A percentile compares a stretch with the other conserved stretches of the same genome.
phyloP scores from a whole-genome alignment of 352 stramenopile genomes.

The Phytophthora hybrid region DNA sequence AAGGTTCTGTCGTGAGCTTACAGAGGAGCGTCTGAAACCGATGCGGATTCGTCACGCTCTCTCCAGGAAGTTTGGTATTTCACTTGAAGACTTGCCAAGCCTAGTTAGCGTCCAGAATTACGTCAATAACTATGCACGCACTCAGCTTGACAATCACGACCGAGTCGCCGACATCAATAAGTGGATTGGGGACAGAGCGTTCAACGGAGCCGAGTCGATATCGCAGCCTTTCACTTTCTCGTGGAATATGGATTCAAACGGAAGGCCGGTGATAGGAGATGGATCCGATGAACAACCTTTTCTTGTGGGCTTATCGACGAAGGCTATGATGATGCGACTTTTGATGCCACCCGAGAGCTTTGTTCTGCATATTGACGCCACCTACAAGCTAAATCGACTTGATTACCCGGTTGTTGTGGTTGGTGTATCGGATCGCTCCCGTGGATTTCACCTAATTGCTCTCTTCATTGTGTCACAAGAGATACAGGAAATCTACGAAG shows the following conservation, averaged over 20 bases:
- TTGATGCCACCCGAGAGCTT: not conserved
- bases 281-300: slow-evolving; percentile 14
- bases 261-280: slow-evolving; percentile 1
- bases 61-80: slow-evolving; percentile 6
- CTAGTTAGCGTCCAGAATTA: slow-evolving; percentile 8
- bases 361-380: slow-evolving; percentile 4
- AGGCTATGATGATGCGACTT: too few species aligned
- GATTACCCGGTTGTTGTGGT: slow-evolving; percentile 9
- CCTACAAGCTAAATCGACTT: slow-evolving; percentile 1
- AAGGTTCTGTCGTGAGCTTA: slow-evolving; percentile 6
- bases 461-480: slow-evolving; percentile 8
- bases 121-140: slow-evolving; percentile 17
- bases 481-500: not conserved
- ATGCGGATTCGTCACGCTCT: slow-evolving; percentile 10
- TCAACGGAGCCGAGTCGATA: not conserved
- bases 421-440: not conserved
- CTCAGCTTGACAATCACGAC: slow-evolving; percentile 12
- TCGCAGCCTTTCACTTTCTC: slow-evolving; percentile 9
- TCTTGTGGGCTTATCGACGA: too few species aligned
- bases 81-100: not conserved
- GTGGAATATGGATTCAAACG: not conserved
- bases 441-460: slow-evolving; percentile 15
- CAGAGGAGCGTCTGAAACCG: not conserved
- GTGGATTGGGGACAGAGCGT: not conserved
- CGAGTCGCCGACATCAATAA: slow-evolving; percentile 3